Conservation (phyloP, 805 yeast species). For the Saccharomycopsis amapae region DNA sequence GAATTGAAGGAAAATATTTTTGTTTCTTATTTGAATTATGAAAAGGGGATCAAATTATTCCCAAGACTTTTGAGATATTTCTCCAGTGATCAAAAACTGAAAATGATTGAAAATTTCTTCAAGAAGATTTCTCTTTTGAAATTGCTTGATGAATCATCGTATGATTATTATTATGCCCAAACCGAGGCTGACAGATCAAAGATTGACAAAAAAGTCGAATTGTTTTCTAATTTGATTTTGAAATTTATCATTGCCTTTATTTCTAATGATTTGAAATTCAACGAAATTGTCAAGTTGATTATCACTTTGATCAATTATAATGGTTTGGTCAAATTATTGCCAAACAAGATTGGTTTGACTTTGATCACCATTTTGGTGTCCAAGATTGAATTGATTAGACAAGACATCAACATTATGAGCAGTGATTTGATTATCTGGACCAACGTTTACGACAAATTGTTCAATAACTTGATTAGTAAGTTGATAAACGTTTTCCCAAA, state of each 20-base stretch:
- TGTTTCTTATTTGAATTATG: conserved; percentile 71
- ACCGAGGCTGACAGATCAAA: conserved; percentile 41
- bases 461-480: conserved; percentile 71
- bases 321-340: conserved; percentile 44
- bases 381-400: conserved; percentile 85
- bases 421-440: conserved; percentile 67
- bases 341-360: conserved; percentile 76
- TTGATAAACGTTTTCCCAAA: conserved; percentile 57
- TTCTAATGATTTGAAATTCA: conserved; percentile 66
- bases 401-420: conserved; percentile 31
- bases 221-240: conserved; percentile 73
- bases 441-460: conserved; percentile 71
- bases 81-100: conserved; percentile 65
- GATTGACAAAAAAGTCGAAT: conserved; percentile 51
- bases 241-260: conserved; percentile 79
- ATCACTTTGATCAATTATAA: conserved; percentile 64
- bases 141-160: conserved; percentile 73
- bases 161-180: conserved; percentile 45
- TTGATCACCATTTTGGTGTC: conserved; percentile 84
- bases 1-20: conserved; percentile 70
- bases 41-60: conserved; percentile 83
- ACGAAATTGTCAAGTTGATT: conserved; percentile 70
- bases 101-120: conserved; percentile 70
- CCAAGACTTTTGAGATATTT: conserved; percentile 84
- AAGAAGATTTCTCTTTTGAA: conserved; percentile 73